Evolutionary conservation across 2,329 filamentous ascomycete genomes (phyloP), one percentile per base, ranked within the genome.

Genomic region (Trichoderma atroviride): DNA sequence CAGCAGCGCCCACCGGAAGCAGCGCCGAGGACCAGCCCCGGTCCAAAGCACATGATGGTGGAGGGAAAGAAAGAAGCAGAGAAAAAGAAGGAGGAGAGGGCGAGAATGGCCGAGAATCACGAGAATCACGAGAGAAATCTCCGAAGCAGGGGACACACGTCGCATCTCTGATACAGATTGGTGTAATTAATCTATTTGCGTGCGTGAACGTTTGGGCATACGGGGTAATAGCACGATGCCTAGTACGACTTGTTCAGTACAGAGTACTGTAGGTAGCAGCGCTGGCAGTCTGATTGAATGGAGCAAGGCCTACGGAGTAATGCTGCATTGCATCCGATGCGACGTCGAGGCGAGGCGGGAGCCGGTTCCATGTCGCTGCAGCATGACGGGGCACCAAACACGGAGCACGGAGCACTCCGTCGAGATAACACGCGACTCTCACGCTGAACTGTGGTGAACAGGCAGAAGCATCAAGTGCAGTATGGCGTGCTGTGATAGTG

Each of bases 351-450:
- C 50, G 33, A 64, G 4, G 61, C 61, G 61, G 61, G n/a, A 52
- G 53, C 50, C 14, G 27, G 61, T 29, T 64, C 50, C 61, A 64
- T 56, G 22, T 52, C 24, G 50, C 61, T 56, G 61, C 61, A 64
- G 22, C 50, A 64, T 56, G 43, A 64, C 50, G 61, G 61, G 29
- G 61, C 61, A 64, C 61, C 33, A 52, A 64, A 35, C n/a, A 27
- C 61, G 61, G 61, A 43, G 50, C 61, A 64, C 61, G 50, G 61
- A 64, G 61, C n/a, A 19, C 61, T 40, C 61, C 61, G 61, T 35
- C 61, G 52, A 29, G 52, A 31, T 19, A 19, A 31, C 52, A 31
- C 24, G 59, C 5, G 31, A 35, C 31, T 35, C n/a, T 57, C 27
- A 29, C 52, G 14, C 27, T 55, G 24, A 3, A n/a, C 40, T n/a